A percentile compares a stretch with the other conserved stretches of the same genome.
Conservation (phyloP, 2,329 filamentous ascomycete genomes). For the Bipolaris gigantea region DNA sequence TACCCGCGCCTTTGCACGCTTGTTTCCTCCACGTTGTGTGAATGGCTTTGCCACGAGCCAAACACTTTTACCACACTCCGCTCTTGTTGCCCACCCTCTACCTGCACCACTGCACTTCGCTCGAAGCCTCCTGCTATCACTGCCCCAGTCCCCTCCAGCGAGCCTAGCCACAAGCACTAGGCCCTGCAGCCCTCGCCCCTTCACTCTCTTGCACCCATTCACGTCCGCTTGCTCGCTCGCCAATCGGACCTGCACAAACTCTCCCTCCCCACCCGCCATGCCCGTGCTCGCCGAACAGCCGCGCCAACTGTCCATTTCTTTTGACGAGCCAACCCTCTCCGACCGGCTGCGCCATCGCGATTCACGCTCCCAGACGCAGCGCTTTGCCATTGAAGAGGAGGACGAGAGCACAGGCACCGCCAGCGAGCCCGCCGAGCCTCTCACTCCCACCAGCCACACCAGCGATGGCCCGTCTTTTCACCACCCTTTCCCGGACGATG, state of each 20-base stretch:
- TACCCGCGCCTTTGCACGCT: neutral
- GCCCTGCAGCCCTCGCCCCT: constrained; percentile 10
- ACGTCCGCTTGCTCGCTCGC: constrained; percentile 1
- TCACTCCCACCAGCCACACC: constrained; percentile 44
- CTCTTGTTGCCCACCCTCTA: constrained; percentile 26
- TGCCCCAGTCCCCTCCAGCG: constrained; percentile 42
- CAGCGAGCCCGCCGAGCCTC: constrained; percentile 45
- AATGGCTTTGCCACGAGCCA: constrained; percentile 39
- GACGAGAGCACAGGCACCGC: constrained; percentile 45
- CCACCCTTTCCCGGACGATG: constrained; percentile 37
- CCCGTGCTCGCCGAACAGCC: constrained; percentile 19
- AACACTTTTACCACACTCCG: constrained; percentile 19
- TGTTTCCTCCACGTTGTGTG: constrained; percentile 22
- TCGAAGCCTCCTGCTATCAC: constrained; percentile 34
- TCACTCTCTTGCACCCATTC: constrained; percentile 1
- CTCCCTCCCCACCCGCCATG: constrained; percentile 24
- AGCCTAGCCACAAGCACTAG: constrained; percentile 28
- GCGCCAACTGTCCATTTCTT: constrained; percentile 24
- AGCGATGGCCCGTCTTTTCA: constrained; percentile 36
- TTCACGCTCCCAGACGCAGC: constrained; percentile 32
- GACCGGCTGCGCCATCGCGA: constrained; percentile 31
- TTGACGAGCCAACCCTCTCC: constrained; percentile 24
- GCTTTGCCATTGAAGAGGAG: constrained; percentile 42
- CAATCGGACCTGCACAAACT: constrained; percentile 14
- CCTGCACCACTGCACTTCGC: constrained; percentile 22